Evolutionary conservation across 148 eudicot species (phyloP), one percentile per base, ranked within the genome.

Genomic region (Camellia granthamiana): DNA sequence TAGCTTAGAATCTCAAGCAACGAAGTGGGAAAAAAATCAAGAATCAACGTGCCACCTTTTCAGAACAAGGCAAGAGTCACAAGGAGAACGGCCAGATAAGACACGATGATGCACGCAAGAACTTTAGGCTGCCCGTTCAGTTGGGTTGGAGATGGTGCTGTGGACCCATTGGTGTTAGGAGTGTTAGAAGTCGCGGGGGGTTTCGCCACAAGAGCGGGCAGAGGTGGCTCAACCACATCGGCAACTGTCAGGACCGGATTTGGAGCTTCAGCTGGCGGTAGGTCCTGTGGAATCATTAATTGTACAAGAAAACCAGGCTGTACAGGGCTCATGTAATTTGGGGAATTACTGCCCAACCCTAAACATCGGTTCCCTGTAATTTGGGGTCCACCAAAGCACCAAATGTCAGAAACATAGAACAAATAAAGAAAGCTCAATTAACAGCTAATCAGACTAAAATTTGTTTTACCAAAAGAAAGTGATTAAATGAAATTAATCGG

Each of bases 201-300:
- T 76, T 47, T 23, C 30, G 30, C 61, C 65, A 47, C 43, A 21
- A 44, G 77, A 19, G 86, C 71, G 5, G 92, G 90, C 46, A 91
- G 85, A 77, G 99, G 95, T 44, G 97, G 81, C 75, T 94, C 99
- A 8, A 78, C 78, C 67, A 96, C 95, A 43, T 91, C 93, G 14
- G 81, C 21, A 0, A 83, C 89, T 2, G 83, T 70, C 59, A 96
- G 91, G 65, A 89, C 76, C 0, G 93, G 94, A 51, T 84, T 78
- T 5, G 99, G 99, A 78, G 99, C 89, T 41, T 85, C 82, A 41
- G 97, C 94, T 55, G 97, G 98, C 30, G 98, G 94, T 78, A 80
- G 0, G 0, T 0, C 0, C 15, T 43, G 51, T 0, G 86, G 78
- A 51, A 1, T 30, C 60, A 90, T 74, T 49, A 81, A 54, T 70